Conservation (phyloP, 2,329 filamentous ascomycete species). For the Fonsecaea pugnacius region DNA sequence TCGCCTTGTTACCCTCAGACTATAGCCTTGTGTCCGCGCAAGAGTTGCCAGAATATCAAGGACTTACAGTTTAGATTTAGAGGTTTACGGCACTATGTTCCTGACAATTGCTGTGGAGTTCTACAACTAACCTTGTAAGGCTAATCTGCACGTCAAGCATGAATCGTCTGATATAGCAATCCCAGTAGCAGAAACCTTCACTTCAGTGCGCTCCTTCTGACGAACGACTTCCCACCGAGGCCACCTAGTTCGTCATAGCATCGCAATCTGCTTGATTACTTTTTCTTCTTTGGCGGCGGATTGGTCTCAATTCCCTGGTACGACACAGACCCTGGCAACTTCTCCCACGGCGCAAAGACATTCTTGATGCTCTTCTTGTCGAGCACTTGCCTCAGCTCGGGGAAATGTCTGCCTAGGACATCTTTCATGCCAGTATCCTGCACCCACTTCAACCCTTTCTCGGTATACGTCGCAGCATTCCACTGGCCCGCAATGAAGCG, state of each 20-base stretch:
- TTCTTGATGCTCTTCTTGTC: conserved; percentile 20
- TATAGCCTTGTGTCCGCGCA: not conserved
- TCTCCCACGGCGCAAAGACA: conserved; percentile 24
- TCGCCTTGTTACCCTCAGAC: not conserved
- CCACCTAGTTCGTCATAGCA: not conserved
- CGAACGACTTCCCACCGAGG: not conserved
- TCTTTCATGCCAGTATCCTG: conserved; percentile 48
- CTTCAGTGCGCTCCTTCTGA: not conserved
- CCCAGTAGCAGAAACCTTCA: not conserved
- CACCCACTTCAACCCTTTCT: conserved; percentile 50
- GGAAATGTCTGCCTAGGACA: conserved; percentile 51
- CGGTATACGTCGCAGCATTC: conserved; percentile 25
- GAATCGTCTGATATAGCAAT: not conserved
- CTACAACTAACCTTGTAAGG: not conserved
- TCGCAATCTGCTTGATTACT: not conserved
- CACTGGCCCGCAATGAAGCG: conserved; percentile 28
- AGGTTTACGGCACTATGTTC: not conserved
- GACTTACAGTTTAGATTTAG: not conserved
- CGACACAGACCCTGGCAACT: conserved; percentile 26
- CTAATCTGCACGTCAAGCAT: not conserved
- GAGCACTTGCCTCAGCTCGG: conserved; percentile 41
- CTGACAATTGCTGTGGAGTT: not conserved
- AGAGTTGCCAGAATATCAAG: too few relatives aligned
- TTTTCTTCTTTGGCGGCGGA: conserved; percentile 32
- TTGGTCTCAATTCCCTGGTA: conserved; percentile 37